phyloP scores from a whole-genome alignment of 768 basidiomycete species.

The Russula abietina region DNA sequence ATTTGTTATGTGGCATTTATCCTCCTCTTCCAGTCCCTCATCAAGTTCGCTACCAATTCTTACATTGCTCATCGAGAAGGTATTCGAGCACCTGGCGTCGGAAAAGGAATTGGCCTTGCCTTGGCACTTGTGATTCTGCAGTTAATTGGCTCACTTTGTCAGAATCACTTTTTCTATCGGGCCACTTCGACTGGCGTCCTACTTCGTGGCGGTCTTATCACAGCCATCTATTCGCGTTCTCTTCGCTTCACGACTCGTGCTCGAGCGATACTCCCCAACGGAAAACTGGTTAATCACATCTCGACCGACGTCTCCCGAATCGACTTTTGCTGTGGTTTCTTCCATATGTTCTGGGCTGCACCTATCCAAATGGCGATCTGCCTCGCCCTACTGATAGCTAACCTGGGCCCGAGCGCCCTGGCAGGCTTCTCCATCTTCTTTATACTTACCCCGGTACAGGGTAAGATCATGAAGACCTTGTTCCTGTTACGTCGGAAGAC shows the following conservation, averaged over 20 bases:
- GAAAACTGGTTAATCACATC: slow-evolving; percentile 89
- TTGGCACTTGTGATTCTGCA: too few relatives aligned
- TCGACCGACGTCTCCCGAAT: too few relatives aligned
- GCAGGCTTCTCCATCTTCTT: slow-evolving; percentile 60
- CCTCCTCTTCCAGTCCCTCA: slow-evolving; percentile 45
- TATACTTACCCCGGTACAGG: slow-evolving; percentile 67
- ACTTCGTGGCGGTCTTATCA: slow-evolving; percentile 84
- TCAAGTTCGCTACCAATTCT: slow-evolving; percentile 61
- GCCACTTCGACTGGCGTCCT: too few relatives aligned
- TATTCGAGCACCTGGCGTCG: slow-evolving; percentile 37
- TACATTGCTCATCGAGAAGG: slow-evolving; percentile 36
- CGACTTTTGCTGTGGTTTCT: slow-evolving; percentile 81
- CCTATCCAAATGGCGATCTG: slow-evolving; percentile 76
- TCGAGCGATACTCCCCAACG: slow-evolving; percentile 75
- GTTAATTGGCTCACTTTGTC: too few relatives aligned
- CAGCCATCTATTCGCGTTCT: slow-evolving; percentile 75
- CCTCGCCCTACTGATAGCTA: slow-evolving; percentile 63
- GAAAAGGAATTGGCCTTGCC: slow-evolving; percentile 67
- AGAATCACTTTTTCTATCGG: too few relatives aligned
- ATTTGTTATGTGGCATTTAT: background rate
- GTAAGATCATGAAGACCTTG: slow-evolving; percentile 62
- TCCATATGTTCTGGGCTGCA: slow-evolving; percentile 74
- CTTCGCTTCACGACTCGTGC: slow-evolving; percentile 75
- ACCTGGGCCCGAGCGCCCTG: slow-evolving; percentile 57
- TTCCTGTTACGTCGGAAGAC: slow-evolving; percentile 63